Conservation (phyloP, 1,284 basidiomycete species). For the Thelephora terrestris region DNA sequence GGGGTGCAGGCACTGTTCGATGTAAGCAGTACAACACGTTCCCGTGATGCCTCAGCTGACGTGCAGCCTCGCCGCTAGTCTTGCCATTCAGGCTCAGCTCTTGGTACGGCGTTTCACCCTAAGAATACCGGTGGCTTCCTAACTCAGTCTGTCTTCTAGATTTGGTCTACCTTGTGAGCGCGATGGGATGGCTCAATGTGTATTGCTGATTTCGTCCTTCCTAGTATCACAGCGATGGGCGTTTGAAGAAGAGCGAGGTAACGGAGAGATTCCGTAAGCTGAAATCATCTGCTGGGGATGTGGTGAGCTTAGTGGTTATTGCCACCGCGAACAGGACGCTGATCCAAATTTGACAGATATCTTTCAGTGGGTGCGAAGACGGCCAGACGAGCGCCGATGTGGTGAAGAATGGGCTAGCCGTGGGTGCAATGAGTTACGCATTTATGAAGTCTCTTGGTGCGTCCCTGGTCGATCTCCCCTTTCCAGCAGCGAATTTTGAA, state of each 20-base stretch:
- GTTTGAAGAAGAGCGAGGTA: conserved; percentile 41
- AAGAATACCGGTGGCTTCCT: not conserved
- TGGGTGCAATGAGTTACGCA: conserved; percentile 83
- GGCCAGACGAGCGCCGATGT: conserved; percentile 90
- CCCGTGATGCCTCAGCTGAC: conserved; percentile 2
- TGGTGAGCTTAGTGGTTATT: conserved; percentile 21
- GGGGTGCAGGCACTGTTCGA: conserved; percentile 54
- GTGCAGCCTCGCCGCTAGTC: conserved; percentile 27
- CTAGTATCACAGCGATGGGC: conserved; percentile 54
- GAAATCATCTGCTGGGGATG: conserved; percentile 39
- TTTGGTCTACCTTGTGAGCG: conserved; percentile 47
- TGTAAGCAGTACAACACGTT: conserved; percentile 28
- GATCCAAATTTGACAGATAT: conserved; percentile 33
- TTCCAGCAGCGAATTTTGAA: not conserved
- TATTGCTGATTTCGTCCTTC: too few species aligned
- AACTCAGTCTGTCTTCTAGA: conserved; percentile 26
- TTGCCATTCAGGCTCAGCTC: conserved; percentile 53
- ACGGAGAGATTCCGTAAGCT: conserved; percentile 22
- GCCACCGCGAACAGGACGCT: not conserved
- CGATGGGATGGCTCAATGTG: too few species aligned
- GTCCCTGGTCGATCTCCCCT: conserved; percentile 12
- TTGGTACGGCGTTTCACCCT: conserved; percentile 19
- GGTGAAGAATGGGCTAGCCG: conserved; percentile 68
- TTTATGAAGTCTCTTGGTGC: conserved; percentile 52
- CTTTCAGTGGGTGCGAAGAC: conserved; percentile 89